Evolutionary conservation across 495 filamentous ascomycete species (phyloP).

Genomic region (Aspergillus mulundensis): DNA sequence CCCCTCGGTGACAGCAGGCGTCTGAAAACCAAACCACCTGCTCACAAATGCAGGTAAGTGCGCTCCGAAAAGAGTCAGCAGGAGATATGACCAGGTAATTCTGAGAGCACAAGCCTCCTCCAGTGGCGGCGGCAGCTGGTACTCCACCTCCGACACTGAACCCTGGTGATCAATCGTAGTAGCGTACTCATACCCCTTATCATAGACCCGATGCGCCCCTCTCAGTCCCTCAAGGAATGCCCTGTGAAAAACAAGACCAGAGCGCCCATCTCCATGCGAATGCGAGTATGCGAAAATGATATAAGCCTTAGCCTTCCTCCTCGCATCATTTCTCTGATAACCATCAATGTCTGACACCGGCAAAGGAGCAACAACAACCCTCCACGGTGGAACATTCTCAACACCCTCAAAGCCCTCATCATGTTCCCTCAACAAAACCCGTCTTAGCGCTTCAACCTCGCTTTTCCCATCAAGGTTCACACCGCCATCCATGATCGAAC

Average conservation of each 20-base stretch:
- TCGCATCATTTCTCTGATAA: no score
- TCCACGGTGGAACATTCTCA: conserved; percentile 17
- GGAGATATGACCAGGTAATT: conserved; percentile 14
- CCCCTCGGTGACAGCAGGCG: not conserved
- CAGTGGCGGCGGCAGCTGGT: conserved; percentile 4
- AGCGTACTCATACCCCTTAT: not conserved
- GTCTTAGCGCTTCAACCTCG: not conserved
- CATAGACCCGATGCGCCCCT: no score
- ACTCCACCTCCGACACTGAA: not conserved
- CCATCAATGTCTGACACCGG: not conserved
- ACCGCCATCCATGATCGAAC: no score
- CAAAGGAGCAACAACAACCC: conserved; percentile 14
- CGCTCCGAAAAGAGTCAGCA: conserved; percentile 6
- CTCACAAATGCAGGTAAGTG: conserved; percentile 8
- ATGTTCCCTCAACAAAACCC: not conserved
- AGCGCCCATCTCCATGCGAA: conserved; percentile 18
- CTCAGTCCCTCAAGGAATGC: conserved; percentile 17
- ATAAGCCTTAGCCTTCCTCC: not conserved
- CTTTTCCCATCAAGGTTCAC: not conserved
- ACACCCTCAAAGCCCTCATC: conserved; percentile 11
- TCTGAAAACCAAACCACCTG: not conserved
- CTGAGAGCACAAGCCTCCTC: conserved; percentile 14
- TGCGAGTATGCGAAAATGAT: conserved; percentile 18
- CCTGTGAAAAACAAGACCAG: conserved; percentile 16
- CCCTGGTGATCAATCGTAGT: not conserved